Evolutionary conservation across 2,329 filamentous ascomycete genomes (phyloP).

Genomic region (Fusarium verticillioides): DNA sequence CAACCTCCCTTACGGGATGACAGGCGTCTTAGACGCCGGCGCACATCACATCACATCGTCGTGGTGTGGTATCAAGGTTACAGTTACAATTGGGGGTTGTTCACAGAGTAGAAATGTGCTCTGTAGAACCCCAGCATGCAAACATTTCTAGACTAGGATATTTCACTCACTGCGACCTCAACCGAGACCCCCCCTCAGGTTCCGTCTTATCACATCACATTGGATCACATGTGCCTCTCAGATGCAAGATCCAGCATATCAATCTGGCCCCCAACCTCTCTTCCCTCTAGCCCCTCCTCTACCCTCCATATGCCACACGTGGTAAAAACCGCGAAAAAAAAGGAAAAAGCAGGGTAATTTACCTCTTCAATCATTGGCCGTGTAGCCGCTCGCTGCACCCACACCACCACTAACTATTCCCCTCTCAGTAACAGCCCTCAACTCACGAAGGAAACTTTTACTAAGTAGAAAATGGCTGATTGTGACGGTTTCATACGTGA

Average conservation of each 20-base stretch:
- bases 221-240: slow-evolving; percentile 11
- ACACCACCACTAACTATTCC: slow-evolving; percentile 29
- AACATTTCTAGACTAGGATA: not conserved
- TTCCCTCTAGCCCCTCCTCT: slow-evolving; percentile 17
- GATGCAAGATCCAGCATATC: slow-evolving; percentile 32
- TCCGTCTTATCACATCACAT: not conserved
- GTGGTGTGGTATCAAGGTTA: slow-evolving; percentile 7
- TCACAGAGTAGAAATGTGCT: not conserved
- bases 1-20: slow-evolving; percentile 7
- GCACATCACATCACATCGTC: slow-evolving; percentile 6
- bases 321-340: slow-evolving; percentile 9
- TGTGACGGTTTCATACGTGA: not conserved
- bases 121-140: not conserved
- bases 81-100: slow-evolving; percentile 2
- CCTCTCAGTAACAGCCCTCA: not conserved
- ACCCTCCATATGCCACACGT: slow-evolving; percentile 27
- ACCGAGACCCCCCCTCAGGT: slow-evolving; percentile 18
- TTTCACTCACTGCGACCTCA: slow-evolving; percentile 8
- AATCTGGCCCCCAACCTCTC: slow-evolving; percentile 34
- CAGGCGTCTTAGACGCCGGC: slow-evolving; percentile 26
- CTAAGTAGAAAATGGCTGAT: not conserved
- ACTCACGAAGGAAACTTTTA: not conserved
- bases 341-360: not conserved
- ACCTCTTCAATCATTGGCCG: slow-evolving; percentile 33
- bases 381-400: slow-evolving; percentile 39